A percentile compares a stretch with the other conserved stretches of the same genome.
These are phyloP conservation scores for Physaria fendleri DNA, from an alignment of 345 rosid species.

Conservation along the genomic window DNA sequence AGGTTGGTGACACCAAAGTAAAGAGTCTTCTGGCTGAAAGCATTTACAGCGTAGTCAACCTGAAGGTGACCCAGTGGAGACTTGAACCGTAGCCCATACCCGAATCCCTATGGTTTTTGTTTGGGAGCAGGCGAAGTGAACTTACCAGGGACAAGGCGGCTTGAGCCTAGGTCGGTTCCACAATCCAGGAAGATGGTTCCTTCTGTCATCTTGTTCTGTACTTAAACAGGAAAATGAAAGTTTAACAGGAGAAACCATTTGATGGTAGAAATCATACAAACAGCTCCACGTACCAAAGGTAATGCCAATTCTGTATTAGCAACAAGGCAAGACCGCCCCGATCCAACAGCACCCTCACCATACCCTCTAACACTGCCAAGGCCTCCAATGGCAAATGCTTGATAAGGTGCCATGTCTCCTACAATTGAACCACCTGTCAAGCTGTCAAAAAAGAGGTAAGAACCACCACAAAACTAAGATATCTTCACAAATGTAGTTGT, in stretches of 20 bases:
- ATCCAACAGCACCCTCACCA: conserved; percentile 95
- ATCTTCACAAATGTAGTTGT: background rate
- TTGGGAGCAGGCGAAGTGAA: conserved; percentile 5
- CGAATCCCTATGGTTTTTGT: conserved; percentile 38
- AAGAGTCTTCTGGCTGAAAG: conserved; percentile 69
- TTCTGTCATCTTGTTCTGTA: conserved; percentile 62
- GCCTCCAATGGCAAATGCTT: conserved; percentile 95
- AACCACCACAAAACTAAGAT: background rate
- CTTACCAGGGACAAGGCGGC: conserved; percentile 68
- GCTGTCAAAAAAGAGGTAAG: conserved; percentile 46
- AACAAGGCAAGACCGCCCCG: conserved; percentile 85
- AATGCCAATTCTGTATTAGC: conserved; percentile 73
- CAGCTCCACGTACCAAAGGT: conserved; percentile 55
- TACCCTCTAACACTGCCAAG: conserved; percentile 82
- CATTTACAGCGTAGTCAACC: conserved; percentile 62
- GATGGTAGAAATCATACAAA: background rate
- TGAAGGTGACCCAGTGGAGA: conserved; percentile 63
- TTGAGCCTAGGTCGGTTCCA: conserved; percentile 74
- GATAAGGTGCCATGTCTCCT: conserved; percentile 99
- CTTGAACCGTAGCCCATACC: conserved; percentile 64
- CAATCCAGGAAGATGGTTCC: conserved; percentile 65
- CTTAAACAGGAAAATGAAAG: conserved; percentile 1
- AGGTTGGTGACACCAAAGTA: conserved; percentile 83
- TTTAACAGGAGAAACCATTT: background rate
- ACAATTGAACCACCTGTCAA: conserved; percentile 95